Evolutionary conservation across 352 stramenopile genomes (phyloP), one percentile per base, ranked within the genome.

Genomic region (Albugo laibachii): DNA sequence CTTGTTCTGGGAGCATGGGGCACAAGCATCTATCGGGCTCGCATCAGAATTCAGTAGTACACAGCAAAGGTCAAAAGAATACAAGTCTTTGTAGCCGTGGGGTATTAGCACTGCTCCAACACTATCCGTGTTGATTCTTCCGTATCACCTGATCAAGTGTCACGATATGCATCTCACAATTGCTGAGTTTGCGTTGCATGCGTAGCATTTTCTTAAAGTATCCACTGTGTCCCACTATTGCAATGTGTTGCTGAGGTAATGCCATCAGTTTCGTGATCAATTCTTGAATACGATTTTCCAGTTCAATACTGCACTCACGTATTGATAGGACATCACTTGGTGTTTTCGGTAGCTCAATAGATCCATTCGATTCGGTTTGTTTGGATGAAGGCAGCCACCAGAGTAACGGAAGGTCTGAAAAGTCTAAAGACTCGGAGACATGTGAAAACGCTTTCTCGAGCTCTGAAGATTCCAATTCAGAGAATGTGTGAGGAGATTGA

Each of bases 161-260:
- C 13, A 65, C 70, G 34, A 69, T 60, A 8, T 61, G 55, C n/a
- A 92, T 57, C 38, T 92, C 75, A 47, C 78, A 92, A 53, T 92
- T 92, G 49, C 56, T 55, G 14, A 88, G 66, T 49, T 92, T 88
- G 5, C 71, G 65, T 40, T 52, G 69, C 69, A 86, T 85, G 15
- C 62, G 59, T 19, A 87, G 62, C 75, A 86, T 80, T 13, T 71
- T 67, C 50, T 87, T 92, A 59, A 92, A 88, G 55, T 73, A 92
- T 24, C 68, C 66, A 36, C 76, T 88, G 56, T 92, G 78, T 15
- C 78, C 73, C 20, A 92, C 72, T 41, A 92, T 55, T 16, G 68
- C 73, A 46, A 92, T 87, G 52, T 85, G 67, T 27, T 62, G 45
- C 48, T 87, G 61, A 12, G 73, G 73, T 20, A 81, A 54, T 18